Evolutionary conservation across 208 protist genomes (phyloP).

Genomic region (Leishmania aethiopica): DNA sequence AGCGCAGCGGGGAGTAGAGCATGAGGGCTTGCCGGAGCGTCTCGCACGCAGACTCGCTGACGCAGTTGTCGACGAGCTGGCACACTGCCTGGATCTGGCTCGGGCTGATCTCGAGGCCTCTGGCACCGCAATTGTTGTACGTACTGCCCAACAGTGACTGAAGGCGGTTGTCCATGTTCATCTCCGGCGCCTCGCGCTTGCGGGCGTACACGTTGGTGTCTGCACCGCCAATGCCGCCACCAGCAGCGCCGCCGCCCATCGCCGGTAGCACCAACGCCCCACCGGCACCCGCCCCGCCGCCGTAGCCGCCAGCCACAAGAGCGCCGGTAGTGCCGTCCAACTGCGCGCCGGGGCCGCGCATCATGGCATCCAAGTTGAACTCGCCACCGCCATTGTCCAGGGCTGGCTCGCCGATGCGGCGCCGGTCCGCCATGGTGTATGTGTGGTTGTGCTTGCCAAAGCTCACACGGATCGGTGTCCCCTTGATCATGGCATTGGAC

Average conservation of each 20-base stretch:
- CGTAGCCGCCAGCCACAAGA: constrained; percentile 38
- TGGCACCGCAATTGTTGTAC: constrained; percentile 79
- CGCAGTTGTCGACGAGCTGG: constrained; percentile 68
- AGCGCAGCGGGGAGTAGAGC: constrained; percentile 64
- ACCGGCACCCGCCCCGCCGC: constrained; percentile 22
- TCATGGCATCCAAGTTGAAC: constrained; percentile 52
- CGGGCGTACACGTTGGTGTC: constrained; percentile 43
- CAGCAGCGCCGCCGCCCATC: constrained; percentile 48
- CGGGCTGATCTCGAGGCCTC: constrained; percentile 59
- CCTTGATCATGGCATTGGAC: constrained; percentile 54
- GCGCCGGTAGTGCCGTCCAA: constrained; percentile 38
- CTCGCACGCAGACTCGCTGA: constrained; percentile 55
- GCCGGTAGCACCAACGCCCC: constrained; percentile 49
- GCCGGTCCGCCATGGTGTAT: constrained; percentile 68
- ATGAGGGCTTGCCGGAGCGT: constrained; percentile 61
- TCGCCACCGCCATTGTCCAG: constrained; percentile 11
- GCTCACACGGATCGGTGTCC: constrained; percentile 74
- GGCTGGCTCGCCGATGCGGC: constrained; percentile 30
- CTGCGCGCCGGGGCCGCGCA: constrained; percentile 33
- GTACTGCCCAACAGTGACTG: constrained; percentile 66
- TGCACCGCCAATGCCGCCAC: constrained; percentile 19
- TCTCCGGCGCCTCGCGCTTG: constrained; percentile 57
- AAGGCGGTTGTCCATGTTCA: constrained; percentile 71
- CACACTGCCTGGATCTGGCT: constrained; percentile 77
- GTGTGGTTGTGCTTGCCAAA: constrained; percentile 87